A percentile compares a stretch with the other conserved stretches of the same genome.
These are phyloP conservation scores for Lasiodiplodia hormozganensis DNA, from an alignment of 2,329 filamentous ascomycete genomes.

Conservation along the genomic window DNA sequence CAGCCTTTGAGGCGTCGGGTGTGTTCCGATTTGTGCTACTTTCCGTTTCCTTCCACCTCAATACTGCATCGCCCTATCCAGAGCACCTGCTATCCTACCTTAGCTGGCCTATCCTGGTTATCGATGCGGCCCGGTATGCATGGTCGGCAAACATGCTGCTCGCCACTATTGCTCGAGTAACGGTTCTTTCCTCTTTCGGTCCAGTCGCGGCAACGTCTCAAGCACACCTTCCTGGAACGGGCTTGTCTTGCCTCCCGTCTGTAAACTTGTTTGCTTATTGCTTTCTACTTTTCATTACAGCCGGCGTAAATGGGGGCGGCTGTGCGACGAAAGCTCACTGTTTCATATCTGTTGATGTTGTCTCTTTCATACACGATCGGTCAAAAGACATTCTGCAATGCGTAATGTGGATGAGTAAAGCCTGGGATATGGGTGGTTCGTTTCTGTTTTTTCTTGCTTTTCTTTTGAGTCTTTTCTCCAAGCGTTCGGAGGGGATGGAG, in stretches of 20 bases:
- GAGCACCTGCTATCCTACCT: background rate
- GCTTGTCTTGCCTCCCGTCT: background rate
- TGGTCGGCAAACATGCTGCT: slow-evolving; percentile 20
- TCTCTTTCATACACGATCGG: slow-evolving; percentile 6
- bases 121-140: slow-evolving; percentile 22
- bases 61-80: slow-evolving; percentile 3
- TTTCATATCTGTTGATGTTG: slow-evolving; percentile 5
- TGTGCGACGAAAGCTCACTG: background rate
- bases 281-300: slow-evolving; percentile 8
- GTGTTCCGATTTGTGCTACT: slow-evolving; percentile 26
- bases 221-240: slow-evolving; percentile 11
- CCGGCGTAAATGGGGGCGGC: background rate
- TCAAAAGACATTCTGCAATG: slow-evolving; percentile 16
- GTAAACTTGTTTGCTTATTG: slow-evolving; percentile 23
- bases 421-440: background rate
- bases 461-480: background rate
- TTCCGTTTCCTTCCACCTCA: slow-evolving; percentile 13
- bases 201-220: background rate
- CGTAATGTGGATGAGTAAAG: slow-evolving; percentile 25
- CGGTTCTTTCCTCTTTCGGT: slow-evolving; percentile 12
- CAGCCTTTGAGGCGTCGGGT: slow-evolving; percentile 17
- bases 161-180: background rate
- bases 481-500: slow-evolving; percentile 11
- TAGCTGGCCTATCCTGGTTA: slow-evolving; percentile 15
- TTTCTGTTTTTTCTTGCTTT: background rate